These are phyloP conservation scores for Penicillium brevicompactum DNA, from an alignment of 2,329 filamentous ascomycete species.

Conservation along the genomic window DNA sequence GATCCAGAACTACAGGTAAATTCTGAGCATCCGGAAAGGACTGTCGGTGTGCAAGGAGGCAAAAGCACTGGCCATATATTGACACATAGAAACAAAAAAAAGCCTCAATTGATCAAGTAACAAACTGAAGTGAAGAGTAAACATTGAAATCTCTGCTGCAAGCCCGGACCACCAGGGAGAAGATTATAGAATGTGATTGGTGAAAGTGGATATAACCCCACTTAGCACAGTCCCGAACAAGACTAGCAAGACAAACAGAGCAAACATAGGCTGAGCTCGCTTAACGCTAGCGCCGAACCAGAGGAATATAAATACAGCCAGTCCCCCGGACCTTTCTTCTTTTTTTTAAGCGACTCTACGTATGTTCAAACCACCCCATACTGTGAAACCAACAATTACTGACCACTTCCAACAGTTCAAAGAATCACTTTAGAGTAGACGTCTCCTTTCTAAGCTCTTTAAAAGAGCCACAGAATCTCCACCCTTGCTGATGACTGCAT, in stretches of 20 bases:
- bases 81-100: not conserved
- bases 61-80: not conserved
- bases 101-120: not conserved
- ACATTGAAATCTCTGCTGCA: not conserved
- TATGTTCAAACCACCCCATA: constrained; percentile 34
- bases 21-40: no score
- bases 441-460: constrained; percentile 86
- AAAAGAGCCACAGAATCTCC: constrained; percentile 88
- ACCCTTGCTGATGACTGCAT: constrained; percentile 91
- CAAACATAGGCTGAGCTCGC: constrained; percentile 28
- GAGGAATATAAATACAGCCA: constrained; percentile 31
- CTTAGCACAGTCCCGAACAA: not conserved
- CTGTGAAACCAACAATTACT: constrained; percentile 12
- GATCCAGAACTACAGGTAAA: no score
- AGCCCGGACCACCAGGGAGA: not conserved
- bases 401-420: constrained; percentile 45
- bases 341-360: constrained; percentile 49
- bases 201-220: not conserved
- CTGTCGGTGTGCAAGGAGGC: no score
- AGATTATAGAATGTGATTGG: not conserved
- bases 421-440: constrained; percentile 99
- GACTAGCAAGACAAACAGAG: constrained; percentile 12
- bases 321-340: constrained; percentile 28
- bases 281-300: constrained; percentile 26
- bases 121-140: not conserved